Conservation (phyloP, 768 basidiomycete genomes). For the Collybia nuda region DNA sequence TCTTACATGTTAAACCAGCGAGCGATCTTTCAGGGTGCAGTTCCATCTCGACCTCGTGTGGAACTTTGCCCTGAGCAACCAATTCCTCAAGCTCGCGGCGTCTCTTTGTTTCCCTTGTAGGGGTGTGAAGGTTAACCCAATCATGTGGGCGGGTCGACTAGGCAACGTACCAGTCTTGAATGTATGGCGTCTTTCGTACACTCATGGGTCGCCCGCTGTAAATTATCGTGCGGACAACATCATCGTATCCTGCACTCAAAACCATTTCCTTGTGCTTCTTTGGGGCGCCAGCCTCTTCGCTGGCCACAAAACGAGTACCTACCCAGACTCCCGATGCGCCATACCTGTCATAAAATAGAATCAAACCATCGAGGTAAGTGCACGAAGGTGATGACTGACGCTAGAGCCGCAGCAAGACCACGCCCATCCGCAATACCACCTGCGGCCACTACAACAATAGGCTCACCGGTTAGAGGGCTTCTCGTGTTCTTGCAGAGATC, state of each 20-base stretch:
- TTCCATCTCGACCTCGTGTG: slow-evolving; percentile 73
- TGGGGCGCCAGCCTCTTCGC: slow-evolving; percentile 78
- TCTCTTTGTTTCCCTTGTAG: slow-evolving; percentile 58
- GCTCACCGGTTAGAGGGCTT: slow-evolving; percentile 77
- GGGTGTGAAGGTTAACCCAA: no score
- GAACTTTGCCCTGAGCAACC: slow-evolving; percentile 64
- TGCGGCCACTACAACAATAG: slow-evolving; percentile 77
- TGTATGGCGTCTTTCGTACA: slow-evolving; percentile 80
- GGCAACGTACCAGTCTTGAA: slow-evolving; percentile 60
- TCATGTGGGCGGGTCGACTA: no score
- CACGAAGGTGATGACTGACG: slow-evolving; percentile 38
- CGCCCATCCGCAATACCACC: slow-evolving; percentile 85
- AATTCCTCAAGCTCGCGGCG: slow-evolving; percentile 59
- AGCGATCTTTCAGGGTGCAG: slow-evolving; percentile 65
- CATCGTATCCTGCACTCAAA: slow-evolving; percentile 72
- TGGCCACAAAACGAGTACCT: slow-evolving; percentile 84
- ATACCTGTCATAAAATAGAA: slow-evolving; percentile 41
- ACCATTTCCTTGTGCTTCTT: slow-evolving; percentile 70
- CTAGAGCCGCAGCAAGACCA: slow-evolving; percentile 72
- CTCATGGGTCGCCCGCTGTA: slow-evolving; percentile 81
- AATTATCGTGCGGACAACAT: slow-evolving; percentile 67
- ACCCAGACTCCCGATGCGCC: slow-evolving; percentile 90
- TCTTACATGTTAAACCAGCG: slow-evolving; percentile 59
- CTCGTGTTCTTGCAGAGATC: slow-evolving; percentile 70
- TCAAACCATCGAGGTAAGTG: not conserved